Conservation (phyloP, 2,329 filamentous ascomycete genomes). For the Hypoxylon sp. region DNA sequence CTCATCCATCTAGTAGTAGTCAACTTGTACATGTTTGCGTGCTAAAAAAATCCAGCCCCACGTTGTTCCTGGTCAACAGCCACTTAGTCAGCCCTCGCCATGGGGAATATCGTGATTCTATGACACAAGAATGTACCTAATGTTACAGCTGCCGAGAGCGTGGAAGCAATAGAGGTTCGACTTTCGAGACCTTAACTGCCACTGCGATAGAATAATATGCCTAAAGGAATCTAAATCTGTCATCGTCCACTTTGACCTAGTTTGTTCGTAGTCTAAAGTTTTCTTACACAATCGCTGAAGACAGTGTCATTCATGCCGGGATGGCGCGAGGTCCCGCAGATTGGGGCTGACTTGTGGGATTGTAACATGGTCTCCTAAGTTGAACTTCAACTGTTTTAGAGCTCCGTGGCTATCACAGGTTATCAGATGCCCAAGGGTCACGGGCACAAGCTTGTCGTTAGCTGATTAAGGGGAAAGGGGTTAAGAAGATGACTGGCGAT, state of each 20-base stretch:
- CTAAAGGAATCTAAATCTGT: not conserved
- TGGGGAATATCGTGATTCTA: slow-evolving; percentile 11
- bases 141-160: slow-evolving; percentile 4
- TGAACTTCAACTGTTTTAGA: not conserved
- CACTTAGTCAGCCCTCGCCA: not conserved
- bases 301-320: not conserved
- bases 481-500: not conserved
- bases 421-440: not conserved
- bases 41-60: slow-evolving; percentile 6
- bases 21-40: slow-evolving; percentile 15
- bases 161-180: not conserved
- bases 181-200: not conserved
- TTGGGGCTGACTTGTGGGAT: not conserved
- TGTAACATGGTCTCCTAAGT: not conserved
- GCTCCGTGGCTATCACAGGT: not conserved
- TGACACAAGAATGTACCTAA: slow-evolving; percentile 9
- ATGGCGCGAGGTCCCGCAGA: not conserved
- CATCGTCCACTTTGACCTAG: not conserved
- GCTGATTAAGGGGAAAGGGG: slow-evolving; percentile 2
- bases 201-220: not conserved
- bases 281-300: not conserved
- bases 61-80: slow-evolving; percentile 10
- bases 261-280: not conserved
- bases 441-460: not conserved
- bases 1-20: slow-evolving; percentile 7